Evolutionary conservation across 768 basidiomycete species (phyloP), one percentile per base, ranked within the genome.

Genomic region (Boletus vermiculosoides): DNA sequence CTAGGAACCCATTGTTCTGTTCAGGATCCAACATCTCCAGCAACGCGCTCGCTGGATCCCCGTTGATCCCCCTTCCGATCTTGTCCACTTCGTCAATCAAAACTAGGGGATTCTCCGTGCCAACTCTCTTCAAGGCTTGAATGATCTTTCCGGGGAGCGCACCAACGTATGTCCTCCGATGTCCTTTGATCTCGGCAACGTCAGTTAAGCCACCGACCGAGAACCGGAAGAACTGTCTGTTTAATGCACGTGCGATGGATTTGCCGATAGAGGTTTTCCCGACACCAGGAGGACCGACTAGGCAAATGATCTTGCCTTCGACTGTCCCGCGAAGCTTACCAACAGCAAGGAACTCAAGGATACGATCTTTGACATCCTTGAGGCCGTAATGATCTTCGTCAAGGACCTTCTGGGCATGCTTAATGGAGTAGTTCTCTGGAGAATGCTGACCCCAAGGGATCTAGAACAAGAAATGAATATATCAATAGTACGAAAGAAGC

Each of bases 131-230:
- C 59, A 96, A 74, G 0, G 94, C 94, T 68, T 96, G 93, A 53
- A 96, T 92, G 57, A 95, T 93, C 80, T 96, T 97, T 36, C 94
- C 94, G 0, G 94, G 94, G 42, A 97, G 78, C 0, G 94, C 94
- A 51, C 90, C 92, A 51, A 95, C 92, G 68, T 97, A 98, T n/a
- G 96, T 99, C 70, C 97, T 78, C 65, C 97, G 77, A 68, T 99
- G 97, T 1, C 97, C 97, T 75, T 98, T 98, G 68, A 99, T 98
- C 80, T 98, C 97, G 54, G 97, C 97, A 1, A 98, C 94, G 71
- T 99, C 97, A 46, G 93, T 93, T 68, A 99, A 73, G 15, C 97
- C 96, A 60, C 97, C 96, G 5, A 98, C 96, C 10, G 90, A 93
- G 76, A 99, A 97, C 47, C 94, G 82, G 84, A 95, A 98, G 77